These are phyloP conservation scores for Amniculicola lignicola DNA, from an alignment of 495 filamentous ascomycete genomes.

Conservation along the genomic window DNA sequence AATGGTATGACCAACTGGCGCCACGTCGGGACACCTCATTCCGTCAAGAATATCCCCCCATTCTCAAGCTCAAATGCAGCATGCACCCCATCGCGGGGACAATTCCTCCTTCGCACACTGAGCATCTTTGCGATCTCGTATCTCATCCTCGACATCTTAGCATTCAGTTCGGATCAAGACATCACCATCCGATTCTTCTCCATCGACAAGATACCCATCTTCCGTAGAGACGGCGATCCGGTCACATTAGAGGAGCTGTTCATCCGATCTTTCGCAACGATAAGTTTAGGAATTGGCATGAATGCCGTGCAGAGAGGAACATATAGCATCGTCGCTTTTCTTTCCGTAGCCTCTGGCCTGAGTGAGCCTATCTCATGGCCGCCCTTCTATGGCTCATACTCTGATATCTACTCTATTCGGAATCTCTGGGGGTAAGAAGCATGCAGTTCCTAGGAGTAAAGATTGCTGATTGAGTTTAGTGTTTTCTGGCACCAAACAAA, in stretches of 20 bases:
- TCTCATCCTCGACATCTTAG: neutral
- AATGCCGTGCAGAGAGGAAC: neutral
- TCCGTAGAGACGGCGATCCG: too few relatives aligned
- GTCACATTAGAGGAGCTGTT: too few relatives aligned
- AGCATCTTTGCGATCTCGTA: too few relatives aligned
- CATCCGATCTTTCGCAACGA: too few relatives aligned
- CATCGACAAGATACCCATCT: neutral
- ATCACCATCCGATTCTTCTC: neutral
- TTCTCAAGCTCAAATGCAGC: neutral
- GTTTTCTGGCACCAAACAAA: constrained; percentile 3
- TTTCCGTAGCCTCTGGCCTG: neutral
- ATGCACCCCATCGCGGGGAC: neutral
- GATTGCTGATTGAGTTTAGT: neutral
- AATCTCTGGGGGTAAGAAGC: too few relatives aligned
- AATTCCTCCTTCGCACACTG: too few relatives aligned
- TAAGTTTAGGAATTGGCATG: neutral
- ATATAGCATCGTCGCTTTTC: constrained; percentile 1
- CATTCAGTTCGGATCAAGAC: neutral
- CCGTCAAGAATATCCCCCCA: neutral
- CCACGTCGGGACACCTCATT: neutral
- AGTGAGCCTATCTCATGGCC: neutral
- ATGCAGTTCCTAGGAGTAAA: too few relatives aligned
- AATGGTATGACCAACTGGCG: neutral
- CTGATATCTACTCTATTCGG: neutral
- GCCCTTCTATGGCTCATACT: neutral